Percentiles rank a stretch among this genome's conserved stretches.
Conservation (phyloP, 129 eudicot species). For the Escallonia herrerae region DNA sequence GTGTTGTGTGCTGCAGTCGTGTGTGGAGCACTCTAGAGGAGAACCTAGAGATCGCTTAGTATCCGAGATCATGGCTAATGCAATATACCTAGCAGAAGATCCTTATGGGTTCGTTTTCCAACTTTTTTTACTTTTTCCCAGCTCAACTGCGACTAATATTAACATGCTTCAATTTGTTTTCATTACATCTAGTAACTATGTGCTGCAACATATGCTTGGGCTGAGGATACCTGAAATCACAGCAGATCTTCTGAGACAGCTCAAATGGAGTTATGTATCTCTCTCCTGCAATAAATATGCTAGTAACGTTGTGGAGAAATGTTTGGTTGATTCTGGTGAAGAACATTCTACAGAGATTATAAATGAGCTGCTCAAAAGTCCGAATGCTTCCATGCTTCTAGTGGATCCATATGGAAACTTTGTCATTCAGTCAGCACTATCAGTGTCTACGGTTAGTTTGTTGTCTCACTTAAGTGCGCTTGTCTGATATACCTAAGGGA, state of each 20-base stretch:
- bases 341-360: conserved; percentile 34
- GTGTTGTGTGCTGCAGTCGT: conserved; percentile 64
- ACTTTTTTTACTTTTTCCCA: not conserved
- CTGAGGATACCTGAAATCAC: conserved; percentile 34
- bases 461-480: not conserved
- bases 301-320: conserved; percentile 69
- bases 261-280: conserved; percentile 32
- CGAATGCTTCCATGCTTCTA: conserved; percentile 38
- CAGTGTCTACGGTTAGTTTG: conserved; percentile 41
- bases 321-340: conserved; percentile 30
- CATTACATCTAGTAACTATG: conserved; percentile 47
- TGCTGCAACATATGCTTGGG: conserved; percentile 68
- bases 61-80: conserved; percentile 33
- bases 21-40: conserved; percentile 42
- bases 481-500: not conserved
- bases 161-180: not conserved
- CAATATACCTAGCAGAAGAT: conserved; percentile 58
- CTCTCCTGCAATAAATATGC: conserved; percentile 66
- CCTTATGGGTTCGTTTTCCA: conserved; percentile 51
- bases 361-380: conserved; percentile 41
- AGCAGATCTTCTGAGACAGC: conserved; percentile 27
- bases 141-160: conserved; percentile 2
- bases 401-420: conserved; percentile 65
- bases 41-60: conserved; percentile 31
- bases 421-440: conserved; percentile 60